Percentiles rank a stretch among this genome's conserved stretches.
Evolutionary conservation across 345 rosid genomes (phyloP).

Genomic region (Noccaea caerulescens): DNA sequence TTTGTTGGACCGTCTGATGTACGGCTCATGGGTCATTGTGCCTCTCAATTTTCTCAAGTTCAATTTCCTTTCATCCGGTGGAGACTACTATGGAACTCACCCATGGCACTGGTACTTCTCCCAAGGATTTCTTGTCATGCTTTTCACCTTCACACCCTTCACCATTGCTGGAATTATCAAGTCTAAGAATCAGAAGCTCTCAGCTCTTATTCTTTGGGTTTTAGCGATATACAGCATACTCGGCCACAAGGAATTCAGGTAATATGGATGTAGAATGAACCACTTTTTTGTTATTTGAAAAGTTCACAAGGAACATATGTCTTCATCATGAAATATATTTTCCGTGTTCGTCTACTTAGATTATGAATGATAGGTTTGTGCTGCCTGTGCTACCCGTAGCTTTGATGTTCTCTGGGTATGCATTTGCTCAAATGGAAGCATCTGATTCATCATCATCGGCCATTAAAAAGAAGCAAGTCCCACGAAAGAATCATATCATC

Average conservation of each 20-base stretch:
- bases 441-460: slow-evolving; percentile 33
- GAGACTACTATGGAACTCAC: slow-evolving; percentile 96
- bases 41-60: slow-evolving; percentile 89
- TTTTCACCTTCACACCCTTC: slow-evolving; percentile 82
- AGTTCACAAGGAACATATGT: not conserved
- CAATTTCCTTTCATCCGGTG: slow-evolving; percentile 95
- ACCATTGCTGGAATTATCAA: slow-evolving; percentile 61
- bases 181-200: slow-evolving; percentile 66
- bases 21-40: slow-evolving; percentile 84
- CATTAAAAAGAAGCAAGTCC: slow-evolving; percentile 43
- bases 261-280: not conserved
- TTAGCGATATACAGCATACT: slow-evolving; percentile 70
- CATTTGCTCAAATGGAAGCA: slow-evolving; percentile 60
- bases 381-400: slow-evolving; percentile 91
- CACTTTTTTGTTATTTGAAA: not conserved
- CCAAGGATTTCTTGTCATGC: slow-evolving; percentile 88
- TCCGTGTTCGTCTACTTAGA: slow-evolving; percentile 46
- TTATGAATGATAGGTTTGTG: slow-evolving; percentile 72
- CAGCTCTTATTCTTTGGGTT: slow-evolving; percentile 85
- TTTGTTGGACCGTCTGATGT: slow-evolving; percentile 74
- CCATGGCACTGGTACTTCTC: slow-evolving; percentile 98
- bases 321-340: slow-evolving; percentile 35
- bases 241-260: slow-evolving; percentile 98
- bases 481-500: slow-evolving; percentile 36
- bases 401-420: slow-evolving; percentile 83